Conservation (phyloP, 129 eudicot genomes). For the Centaurea solstitialis region DNA sequence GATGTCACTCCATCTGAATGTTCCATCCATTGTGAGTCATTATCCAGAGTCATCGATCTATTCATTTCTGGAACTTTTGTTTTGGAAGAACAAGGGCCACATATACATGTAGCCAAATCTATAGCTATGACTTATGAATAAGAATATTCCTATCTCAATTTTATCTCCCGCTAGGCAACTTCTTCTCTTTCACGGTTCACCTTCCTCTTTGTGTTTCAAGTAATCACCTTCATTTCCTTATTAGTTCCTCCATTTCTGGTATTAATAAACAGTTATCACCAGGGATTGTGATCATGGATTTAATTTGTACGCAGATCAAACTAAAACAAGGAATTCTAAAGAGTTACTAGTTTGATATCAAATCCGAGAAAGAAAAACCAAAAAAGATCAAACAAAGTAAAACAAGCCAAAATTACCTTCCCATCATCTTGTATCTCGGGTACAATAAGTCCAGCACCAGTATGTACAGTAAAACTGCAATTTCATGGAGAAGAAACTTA, state of each 20-base stretch:
- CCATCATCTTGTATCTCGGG: slow-evolving; percentile 96
- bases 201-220: background rate
- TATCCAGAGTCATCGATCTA: no score
- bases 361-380: background rate
- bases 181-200: background rate
- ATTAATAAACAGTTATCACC: background rate
- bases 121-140: no score
- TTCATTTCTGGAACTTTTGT: no score
- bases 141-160: no score
- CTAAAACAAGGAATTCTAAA: background rate
- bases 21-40: no score
- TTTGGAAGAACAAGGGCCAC: no score
- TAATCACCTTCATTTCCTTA: background rate
- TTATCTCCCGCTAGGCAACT: background rate
- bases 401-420: slow-evolving; percentile 48
- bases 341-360: background rate
- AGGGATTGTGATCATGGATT: background rate
- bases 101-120: no score
- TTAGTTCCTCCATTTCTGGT: background rate
- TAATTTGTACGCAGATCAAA: background rate
- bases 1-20: no score
- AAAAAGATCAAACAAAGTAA: background rate
- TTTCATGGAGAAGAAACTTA: background rate
- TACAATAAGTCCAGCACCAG: slow-evolving; percentile 96
- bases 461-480: slow-evolving; percentile 84